Percentiles rank a stretch among this genome's conserved stretches.
phyloP scores from a whole-genome alignment of 768 basidiomycete species.

The Crassisporium funariophilum region DNA sequence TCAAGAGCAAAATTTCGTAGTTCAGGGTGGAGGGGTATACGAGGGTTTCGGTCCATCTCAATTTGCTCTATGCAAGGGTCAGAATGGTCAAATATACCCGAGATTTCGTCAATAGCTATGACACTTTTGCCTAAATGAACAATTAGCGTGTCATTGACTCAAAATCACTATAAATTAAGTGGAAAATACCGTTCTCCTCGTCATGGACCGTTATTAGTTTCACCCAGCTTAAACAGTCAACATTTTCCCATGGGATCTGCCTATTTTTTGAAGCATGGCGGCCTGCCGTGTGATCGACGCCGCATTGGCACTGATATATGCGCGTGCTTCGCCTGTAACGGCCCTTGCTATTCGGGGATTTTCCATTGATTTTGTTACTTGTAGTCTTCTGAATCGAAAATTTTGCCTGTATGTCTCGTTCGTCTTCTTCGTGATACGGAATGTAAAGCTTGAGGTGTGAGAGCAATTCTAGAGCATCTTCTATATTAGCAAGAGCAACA shows the following conservation, averaged over 20 bases:
- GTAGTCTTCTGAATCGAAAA: conserved; percentile 14
- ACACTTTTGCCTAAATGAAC: conserved; percentile 7
- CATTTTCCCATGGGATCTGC: conserved; percentile 20
- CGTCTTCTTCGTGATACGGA: conserved; percentile 8
- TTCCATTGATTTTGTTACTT: neutral
- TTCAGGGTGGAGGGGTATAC: conserved; percentile 18
- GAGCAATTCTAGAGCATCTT: conserved; percentile 10
- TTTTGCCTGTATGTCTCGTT: conserved; percentile 14
- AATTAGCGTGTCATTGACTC: conserved; percentile 6
- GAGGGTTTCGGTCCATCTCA: conserved; percentile 18
- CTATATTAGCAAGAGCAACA: no score
- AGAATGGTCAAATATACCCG: conserved; percentile 22
- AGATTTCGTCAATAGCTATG: conserved; percentile 20
- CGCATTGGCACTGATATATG: conserved; percentile 21
- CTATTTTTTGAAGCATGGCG: conserved; percentile 11
- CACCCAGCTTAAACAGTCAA: conserved; percentile 20
- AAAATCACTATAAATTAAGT: neutral
- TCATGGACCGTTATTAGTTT: conserved; percentile 17
- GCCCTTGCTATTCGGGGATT: neutral
- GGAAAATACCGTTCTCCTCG: neutral
- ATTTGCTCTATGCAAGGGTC: conserved; percentile 11
- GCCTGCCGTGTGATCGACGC: conserved; percentile 14
- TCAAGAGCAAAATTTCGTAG: conserved; percentile 20
- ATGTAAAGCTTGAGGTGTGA: conserved; percentile 10
- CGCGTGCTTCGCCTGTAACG: conserved; percentile 7